Evolutionary conservation across 1,284 basidiomycete species (phyloP).

Genomic region (Marasmius oreades): DNA sequence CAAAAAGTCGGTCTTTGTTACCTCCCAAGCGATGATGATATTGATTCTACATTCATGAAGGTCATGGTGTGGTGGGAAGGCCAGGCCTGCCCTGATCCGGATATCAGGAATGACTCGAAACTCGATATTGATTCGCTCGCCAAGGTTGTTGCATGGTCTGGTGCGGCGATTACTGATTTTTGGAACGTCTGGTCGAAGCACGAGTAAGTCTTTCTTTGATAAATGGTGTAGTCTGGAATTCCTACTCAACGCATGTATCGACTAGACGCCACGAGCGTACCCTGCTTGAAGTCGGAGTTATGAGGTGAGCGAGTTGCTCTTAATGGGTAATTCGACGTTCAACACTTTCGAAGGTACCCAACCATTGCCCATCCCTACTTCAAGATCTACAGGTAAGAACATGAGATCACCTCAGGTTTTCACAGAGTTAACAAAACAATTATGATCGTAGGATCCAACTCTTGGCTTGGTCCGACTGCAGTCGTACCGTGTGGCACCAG

Average conservation of each 20-base stretch:
- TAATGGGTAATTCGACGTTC: background rate
- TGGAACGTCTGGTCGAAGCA: background rate
- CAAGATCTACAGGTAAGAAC: conserved; percentile 4
- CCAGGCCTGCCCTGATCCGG: background rate
- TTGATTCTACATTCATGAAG: background rate
- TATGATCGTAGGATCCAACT: background rate
- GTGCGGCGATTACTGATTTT: conserved; percentile 1
- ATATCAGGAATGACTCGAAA: conserved; percentile 1
- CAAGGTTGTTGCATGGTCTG: conserved; percentile 5
- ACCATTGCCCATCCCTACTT: background rate
- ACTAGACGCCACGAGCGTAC: conserved; percentile 5
- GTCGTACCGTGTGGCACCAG: background rate
- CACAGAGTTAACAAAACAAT: background rate
- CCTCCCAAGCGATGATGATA: background rate
- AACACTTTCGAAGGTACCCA: conserved; percentile 3
- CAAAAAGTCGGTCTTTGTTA: no score
- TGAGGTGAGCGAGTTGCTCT: background rate
- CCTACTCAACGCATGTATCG: background rate
- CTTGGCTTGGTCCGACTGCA: conserved; percentile 3
- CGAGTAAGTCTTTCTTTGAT: conserved; percentile 1
- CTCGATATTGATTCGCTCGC: conserved; percentile 5
- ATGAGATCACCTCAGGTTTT: background rate
- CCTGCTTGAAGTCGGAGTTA: conserved; percentile 3
- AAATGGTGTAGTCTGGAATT: no score
- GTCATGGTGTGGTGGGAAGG: conserved; percentile 4